Conservation (phyloP, 495 filamentous ascomycete genomes). For the Tuber umbilicatum region DNA sequence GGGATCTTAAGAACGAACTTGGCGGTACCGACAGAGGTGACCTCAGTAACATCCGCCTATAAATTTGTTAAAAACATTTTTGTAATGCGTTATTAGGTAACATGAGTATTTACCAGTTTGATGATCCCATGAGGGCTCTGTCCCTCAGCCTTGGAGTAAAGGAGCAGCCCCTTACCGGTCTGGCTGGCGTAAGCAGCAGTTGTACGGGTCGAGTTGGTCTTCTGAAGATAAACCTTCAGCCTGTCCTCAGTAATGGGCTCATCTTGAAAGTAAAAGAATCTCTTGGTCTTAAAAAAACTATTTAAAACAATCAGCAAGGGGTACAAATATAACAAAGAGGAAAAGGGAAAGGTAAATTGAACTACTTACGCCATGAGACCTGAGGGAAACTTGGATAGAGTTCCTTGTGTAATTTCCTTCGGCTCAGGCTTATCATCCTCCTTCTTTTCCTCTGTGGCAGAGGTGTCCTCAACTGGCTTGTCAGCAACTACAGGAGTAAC, state of each 20-base stretch:
- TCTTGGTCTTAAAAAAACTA: constrained; percentile 51
- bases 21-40: constrained; percentile 61
- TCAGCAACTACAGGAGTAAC: constrained; percentile 46
- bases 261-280: constrained; percentile 88
- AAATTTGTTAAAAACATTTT: constrained; percentile 22
- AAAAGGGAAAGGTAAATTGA: constrained; percentile 12
- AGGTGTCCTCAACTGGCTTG: constrained; percentile 47
- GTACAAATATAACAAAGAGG: background rate
- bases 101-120: constrained; percentile 61
- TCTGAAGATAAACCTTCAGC: constrained; percentile 67
- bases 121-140: constrained; percentile 83
- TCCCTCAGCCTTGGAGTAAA: constrained; percentile 78
- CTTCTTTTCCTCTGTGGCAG: constrained; percentile 44
- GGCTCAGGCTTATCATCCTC: constrained; percentile 51
- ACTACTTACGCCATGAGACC: constrained; percentile 82
- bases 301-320: constrained; percentile 9
- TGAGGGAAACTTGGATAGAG: constrained; percentile 31
- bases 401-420: constrained; percentile 65
- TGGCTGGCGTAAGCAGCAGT: constrained; percentile 80
- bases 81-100: background rate
- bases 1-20: constrained; percentile 70
- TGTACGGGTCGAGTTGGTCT: constrained; percentile 78
- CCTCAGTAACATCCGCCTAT: constrained; percentile 75
- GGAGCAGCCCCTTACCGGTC: constrained; percentile 92
- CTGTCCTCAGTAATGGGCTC: constrained; percentile 71